Base-by-base conservation (phyloP, 2,329 filamentous ascomycete genomes). In the Monascus ruber region DNA sequence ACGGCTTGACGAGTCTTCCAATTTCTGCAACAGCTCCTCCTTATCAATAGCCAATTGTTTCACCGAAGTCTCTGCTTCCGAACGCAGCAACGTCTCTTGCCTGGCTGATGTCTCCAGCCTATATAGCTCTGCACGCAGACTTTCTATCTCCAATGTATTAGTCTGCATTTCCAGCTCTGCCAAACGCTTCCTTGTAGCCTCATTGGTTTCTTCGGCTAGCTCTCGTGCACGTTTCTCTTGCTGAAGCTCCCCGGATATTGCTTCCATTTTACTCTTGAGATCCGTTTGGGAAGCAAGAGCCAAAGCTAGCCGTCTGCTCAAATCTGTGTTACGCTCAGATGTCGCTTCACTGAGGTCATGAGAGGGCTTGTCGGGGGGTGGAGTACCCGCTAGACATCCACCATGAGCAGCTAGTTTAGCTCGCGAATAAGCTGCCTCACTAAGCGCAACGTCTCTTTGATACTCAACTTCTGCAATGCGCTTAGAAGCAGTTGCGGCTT, bases 391-490 rank as follows among this genome's bases (percentile, higher is more conserved):
- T 37, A 78, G 73, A 50, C 81, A 86, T n/a, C 71, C 72, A 40
- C 78, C 79, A 46, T 87, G 82, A 5, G 87, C 88, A 26, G 88
- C 88, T 37, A 95, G 69, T 57, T 86, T 95, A 2, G 93, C 87
- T 57, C 93, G 94, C 28, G 88, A 85, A 62, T 96, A 96, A 0
- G 91, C 83, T 1, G 91, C 91, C 65, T 98, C 93, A 51, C 82
- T 84, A 39, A 98, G 81, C n/a, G 91, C 91, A 32, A 83, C 80
- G 62, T 98, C 91, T 37, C 93, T 77, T 66, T 98, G 91, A 57
- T 85, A 88, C 59, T 98, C 91, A 1, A 93, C 83, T 58, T 95
- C 88, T 1, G 89, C 88, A 45, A 98, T 88, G 45, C 89, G 79
- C 59, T 83, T 88, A 0, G 88, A 86, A 6, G 91, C 88, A 40